A percentile compares a stretch with the other conserved stretches of the same genome.
Evolutionary conservation across 179 eudicot species (phyloP).

Genomic region (Pouteria campechiana): DNA sequence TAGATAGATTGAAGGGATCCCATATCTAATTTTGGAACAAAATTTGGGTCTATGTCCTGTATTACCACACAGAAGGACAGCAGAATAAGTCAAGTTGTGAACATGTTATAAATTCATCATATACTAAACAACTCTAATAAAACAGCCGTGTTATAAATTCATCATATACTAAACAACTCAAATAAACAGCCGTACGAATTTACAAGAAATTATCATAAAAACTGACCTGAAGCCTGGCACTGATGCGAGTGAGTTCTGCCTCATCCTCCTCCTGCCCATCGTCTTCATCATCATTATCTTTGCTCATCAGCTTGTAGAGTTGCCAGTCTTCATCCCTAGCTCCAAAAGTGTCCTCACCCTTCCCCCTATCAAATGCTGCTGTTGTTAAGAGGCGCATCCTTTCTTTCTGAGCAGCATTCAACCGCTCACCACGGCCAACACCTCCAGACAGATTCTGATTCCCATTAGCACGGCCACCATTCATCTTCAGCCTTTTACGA

Average conservation of each 20-base stretch:
- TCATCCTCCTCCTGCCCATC: conserved; percentile 82
- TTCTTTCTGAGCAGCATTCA: conserved; percentile 89
- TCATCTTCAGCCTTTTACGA: conserved; percentile 72
- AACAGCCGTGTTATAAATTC: no score
- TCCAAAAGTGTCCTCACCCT: conserved; percentile 98
- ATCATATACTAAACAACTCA: no score
- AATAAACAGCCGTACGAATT: no score
- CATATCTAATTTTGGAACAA: conserved; percentile 46
- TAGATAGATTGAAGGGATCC: conserved; percentile 26
- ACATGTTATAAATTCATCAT: no score
- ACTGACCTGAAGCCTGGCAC: conserved; percentile 72
- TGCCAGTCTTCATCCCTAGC: conserved; percentile 97
- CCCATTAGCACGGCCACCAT: conserved; percentile 63
- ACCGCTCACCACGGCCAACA: conserved; percentile 95
- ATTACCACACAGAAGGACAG: no score
- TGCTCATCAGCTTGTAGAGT: conserved; percentile 89
- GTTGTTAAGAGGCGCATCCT: conserved; percentile 96
- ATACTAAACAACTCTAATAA: no score
- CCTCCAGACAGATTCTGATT: conserved; percentile 57
- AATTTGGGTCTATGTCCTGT: conserved; percentile 92
- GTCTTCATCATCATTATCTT: conserved; percentile 88
- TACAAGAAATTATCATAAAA: neutral
- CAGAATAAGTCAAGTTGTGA: neutral
- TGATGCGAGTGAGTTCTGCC: conserved; percentile 63
- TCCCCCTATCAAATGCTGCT: conserved; percentile 96